A percentile compares a stretch with the other conserved stretches of the same genome.
These are phyloP conservation scores for Dipteronia sinensis DNA, from an alignment of 345 rosid genomes.

Conservation along the genomic window DNA sequence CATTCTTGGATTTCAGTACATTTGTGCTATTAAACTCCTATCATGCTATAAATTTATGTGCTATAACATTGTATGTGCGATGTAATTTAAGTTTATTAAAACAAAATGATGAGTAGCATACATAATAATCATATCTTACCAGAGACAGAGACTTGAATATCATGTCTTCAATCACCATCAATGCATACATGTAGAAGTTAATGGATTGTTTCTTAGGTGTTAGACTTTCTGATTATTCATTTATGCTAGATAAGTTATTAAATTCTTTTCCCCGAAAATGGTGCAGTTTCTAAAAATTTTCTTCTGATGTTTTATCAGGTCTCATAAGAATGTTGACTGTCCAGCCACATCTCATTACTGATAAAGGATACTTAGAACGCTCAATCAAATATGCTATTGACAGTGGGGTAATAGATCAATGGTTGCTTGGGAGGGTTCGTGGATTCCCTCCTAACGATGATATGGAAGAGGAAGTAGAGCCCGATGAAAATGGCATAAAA, in stretches of 20 bases:
- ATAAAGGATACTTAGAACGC: conserved; percentile 64
- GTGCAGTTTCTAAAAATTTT: conserved; percentile 13
- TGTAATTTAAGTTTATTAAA: neutral
- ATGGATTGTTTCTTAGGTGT: neutral
- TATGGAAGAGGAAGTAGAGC: conserved; percentile 51
- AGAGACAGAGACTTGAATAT: neutral
- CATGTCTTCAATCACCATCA: neutral
- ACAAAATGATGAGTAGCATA: neutral
- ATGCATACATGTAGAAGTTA: neutral
- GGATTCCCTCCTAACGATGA: conserved; percentile 82
- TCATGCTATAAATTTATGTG: neutral
- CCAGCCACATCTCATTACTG: conserved; percentile 65
- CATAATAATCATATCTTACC: neutral
- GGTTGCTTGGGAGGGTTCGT: conserved; percentile 57
- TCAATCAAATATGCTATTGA: conserved; percentile 70
- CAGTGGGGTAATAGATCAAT: conserved; percentile 85
- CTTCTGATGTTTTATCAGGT: conserved; percentile 44
- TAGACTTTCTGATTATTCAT: neutral
- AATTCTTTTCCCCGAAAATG: neutral
- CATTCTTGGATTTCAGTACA: neutral
- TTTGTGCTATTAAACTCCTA: neutral
- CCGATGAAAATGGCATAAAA: conserved; percentile 53
- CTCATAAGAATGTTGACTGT: conserved; percentile 83
- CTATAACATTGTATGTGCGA: neutral
- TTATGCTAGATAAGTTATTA: conserved; percentile 4